Conservation (phyloP, 345 rosid genomes). For the Eucalyptus coolabah region DNA sequence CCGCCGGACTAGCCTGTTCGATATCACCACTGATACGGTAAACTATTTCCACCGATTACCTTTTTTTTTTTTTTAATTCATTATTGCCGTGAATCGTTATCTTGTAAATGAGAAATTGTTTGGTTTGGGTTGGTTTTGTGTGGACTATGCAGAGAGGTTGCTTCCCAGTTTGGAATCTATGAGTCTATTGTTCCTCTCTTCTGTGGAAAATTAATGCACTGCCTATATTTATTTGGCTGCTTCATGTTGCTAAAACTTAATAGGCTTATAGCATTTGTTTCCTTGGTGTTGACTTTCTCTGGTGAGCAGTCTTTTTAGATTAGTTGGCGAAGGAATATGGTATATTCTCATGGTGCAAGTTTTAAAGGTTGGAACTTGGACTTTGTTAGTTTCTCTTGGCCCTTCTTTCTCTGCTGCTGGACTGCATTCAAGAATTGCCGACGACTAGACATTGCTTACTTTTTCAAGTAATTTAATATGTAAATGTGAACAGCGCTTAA, state of each 20-base stretch:
- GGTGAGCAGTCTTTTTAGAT: neutral
- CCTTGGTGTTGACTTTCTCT: neutral
- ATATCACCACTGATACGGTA: constrained; percentile 78
- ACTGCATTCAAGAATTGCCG: neutral
- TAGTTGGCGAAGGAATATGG: neutral
- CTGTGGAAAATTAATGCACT: neutral
- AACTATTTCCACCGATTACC: neutral
- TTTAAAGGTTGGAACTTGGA: neutral
- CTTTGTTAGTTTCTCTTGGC: neutral
- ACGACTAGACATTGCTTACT: neutral
- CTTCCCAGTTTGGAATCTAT: neutral
- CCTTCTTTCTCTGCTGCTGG: neutral
- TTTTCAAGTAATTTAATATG: neutral
- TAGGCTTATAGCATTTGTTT: neutral
- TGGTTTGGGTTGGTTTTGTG: neutral
- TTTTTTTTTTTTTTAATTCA: neutral
- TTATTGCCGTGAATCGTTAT: neutral
- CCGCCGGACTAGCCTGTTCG: constrained; percentile 76
- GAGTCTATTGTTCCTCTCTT: neutral
- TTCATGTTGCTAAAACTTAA: neutral
- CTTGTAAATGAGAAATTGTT: neutral
- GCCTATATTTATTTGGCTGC: neutral
- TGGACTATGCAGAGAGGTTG: neutral
- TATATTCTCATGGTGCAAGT: neutral
- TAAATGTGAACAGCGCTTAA: neutral